These are phyloP conservation scores for Lichtheimia ramosa DNA, from an alignment of 371 early-diverging fungal species.

Conservation along the genomic window DNA sequence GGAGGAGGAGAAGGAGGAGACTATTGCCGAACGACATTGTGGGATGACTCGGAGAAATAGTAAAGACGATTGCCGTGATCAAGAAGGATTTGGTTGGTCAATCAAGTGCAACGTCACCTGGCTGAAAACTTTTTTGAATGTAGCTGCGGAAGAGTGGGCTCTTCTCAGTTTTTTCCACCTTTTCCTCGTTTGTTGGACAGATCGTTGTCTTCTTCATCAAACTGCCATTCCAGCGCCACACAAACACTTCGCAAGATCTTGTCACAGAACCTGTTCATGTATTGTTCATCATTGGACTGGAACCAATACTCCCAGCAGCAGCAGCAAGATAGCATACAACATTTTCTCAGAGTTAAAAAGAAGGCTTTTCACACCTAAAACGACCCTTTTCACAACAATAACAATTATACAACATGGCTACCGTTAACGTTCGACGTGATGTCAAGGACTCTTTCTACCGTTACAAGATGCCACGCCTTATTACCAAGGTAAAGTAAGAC, in stretches of 20 bases:
- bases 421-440: conserved; percentile 85
- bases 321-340: conserved; percentile 43
- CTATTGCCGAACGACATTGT: too few relatives aligned
- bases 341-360: conserved; percentile 49
- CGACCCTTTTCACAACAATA: conserved; percentile 8
- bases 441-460: conserved; percentile 95
- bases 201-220: neutral
- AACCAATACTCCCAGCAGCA: conserved; percentile 38
- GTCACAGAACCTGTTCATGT: conserved; percentile 45
- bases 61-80: too few relatives aligned
- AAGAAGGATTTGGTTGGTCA: too few relatives aligned
- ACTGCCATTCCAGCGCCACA: conserved; percentile 1
- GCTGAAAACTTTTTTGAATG: too few relatives aligned
- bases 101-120: too few relatives aligned
- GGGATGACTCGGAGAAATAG: too few relatives aligned
- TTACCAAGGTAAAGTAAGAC: conserved; percentile 68
- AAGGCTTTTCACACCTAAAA: conserved; percentile 23
- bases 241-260: conserved; percentile 6
- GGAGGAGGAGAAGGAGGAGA: too few relatives aligned
- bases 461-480: conserved; percentile 98
- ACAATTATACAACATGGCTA: conserved; percentile 56
- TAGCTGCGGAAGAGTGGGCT: too few relatives aligned
- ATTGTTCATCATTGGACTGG: conserved; percentile 46
- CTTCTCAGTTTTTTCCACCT: neutral
- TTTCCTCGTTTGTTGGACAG: conserved; percentile 3